Base-by-base conservation (phyloP, 768 basidiomycete genomes). In the Hericium rajendrae region DNA sequence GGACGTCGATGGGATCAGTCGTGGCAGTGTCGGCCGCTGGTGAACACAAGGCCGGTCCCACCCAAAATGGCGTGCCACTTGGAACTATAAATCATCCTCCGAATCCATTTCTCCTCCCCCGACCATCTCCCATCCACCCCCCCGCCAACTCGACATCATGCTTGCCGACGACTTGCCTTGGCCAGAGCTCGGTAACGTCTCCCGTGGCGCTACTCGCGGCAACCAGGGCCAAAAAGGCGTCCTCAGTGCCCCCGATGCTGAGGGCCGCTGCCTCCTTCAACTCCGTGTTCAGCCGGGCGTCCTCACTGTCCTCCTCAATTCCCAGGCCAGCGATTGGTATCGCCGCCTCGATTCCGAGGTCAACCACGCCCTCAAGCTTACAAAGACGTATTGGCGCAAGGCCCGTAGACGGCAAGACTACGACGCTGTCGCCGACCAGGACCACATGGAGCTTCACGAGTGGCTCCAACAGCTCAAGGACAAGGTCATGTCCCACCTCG, bases 391-490 rank as follows among this genome's bases (percentile, higher is more conserved):
- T 69, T 91, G 88, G 88, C 77, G 88, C 61, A 91, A 91, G 67
- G 72, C 71, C 3, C 62, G 68, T 78, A 83, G 88, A 71, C 82
- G 88, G 60, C 88, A 91, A 71, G 88, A 90, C 72, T 91, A 87
- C 71, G 86, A 91, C 67, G 82, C 86, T 53, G 82, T 85, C 51
- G 88, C 88, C 1, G 88, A 91, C 74, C 88, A 89, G 68, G 88
- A 91, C 67, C 88, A 91, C 65, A 91, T 91, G 88, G 88, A 91
- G 67, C 72, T 91, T 20, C 88, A 91, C 64, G 88, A 91, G 67
- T 91, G 88, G 88, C 73, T 91, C 2, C 88, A 91, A 64, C 88
- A 90, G 68, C 75, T 91, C 64, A 91, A 91, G 69, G 88, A 91
- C 71, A 91, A 89, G 70, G 88, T 86, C 53, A 91, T 91, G 88